These are phyloP conservation scores for Neurospora sp. DNA, from an alignment of 495 filamentous ascomycete genomes.

Conservation along the genomic window DNA sequence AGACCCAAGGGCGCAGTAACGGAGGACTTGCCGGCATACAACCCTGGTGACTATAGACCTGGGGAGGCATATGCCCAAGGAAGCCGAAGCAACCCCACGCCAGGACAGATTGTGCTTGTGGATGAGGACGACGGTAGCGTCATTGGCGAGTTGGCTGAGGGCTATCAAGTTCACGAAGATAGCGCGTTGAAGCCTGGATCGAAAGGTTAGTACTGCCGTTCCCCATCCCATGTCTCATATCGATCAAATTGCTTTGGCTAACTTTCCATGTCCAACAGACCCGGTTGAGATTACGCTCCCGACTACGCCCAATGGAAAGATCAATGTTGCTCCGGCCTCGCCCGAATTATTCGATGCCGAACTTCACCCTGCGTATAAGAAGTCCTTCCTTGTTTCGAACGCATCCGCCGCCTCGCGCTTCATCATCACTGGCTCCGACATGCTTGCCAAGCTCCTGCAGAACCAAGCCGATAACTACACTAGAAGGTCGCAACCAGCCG, in stretches of 20 bases:
- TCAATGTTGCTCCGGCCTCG: constrained; percentile 65
- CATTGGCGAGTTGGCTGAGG: constrained; percentile 80
- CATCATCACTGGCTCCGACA: constrained; percentile 76
- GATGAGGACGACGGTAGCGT: constrained; percentile 94
- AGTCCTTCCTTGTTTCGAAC: constrained; percentile 77
- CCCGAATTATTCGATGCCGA: constrained; percentile 73
- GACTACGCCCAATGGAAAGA: constrained; percentile 55
- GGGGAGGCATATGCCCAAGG: constrained; percentile 64
- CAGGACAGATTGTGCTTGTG: constrained; percentile 80
- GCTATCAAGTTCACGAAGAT: constrained; percentile 70
- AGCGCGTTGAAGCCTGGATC: constrained; percentile 65
- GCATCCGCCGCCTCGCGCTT: constrained; percentile 85
- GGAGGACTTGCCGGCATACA: constrained; percentile 51
- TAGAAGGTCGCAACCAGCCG: constrained; percentile 61
- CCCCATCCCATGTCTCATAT: background rate
- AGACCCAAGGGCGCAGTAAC: constrained; percentile 31
- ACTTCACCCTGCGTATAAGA: constrained; percentile 79
- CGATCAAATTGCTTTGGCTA: background rate
- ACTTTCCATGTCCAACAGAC: constrained; percentile 38
- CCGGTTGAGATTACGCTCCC: constrained; percentile 88
- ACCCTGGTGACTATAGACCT: constrained; percentile 67
- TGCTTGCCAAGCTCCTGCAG: constrained; percentile 65
- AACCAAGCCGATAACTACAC: constrained; percentile 72
- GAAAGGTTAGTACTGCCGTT: constrained; percentile 53
- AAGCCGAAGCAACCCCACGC: constrained; percentile 36